Base-by-base conservation (phyloP, 495 filamentous ascomycete species). In the Podospora appendiculata region DNA sequence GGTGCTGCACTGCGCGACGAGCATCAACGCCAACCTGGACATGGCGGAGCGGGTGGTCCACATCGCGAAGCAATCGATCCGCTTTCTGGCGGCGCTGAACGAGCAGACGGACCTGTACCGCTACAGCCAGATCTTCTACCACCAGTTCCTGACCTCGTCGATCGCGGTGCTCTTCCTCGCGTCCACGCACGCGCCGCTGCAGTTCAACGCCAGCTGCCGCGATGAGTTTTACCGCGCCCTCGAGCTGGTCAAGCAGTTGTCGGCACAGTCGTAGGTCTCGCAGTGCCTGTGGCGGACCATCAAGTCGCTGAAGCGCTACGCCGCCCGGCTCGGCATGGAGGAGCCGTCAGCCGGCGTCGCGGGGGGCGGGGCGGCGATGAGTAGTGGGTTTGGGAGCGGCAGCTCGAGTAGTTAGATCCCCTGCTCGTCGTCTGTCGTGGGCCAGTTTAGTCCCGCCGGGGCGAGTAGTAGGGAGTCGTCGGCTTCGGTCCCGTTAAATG, bases 141-240 rank as follows among this genome's bases (percentile, higher is more conserved):
- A 95, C 65, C 89, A 91, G 59, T 95, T 95, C 66, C 76, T 95
- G 14, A 82, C 89, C 10, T 85, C 86, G 8, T 84, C 88, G 9
- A 76, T 95, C 25, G 85, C 86, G 0, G 88, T 92, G 3, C 73
- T 95, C 8, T 90, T 93, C 64, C 79, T 95, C 0, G 88, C 89
- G 0, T 87, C 88, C 2, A 87, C 83, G 12, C 89, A 95, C 61
- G 87, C 89, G 3, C 88, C 89, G 0, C 73, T 83, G 1, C 80
- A 86, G 40, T 95, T 92, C 64, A 87, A 82, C 58, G 74, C 79
- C 8, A 69, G 78, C 41, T 88, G 88, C 48, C 78, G 87, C n/a
- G 81, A 84, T 51, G 89, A 93, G 65, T 95, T 93, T 58, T 91
- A 92, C 70, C 81, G 87, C 79, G 89, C 87, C 0, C 77, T 95